Evolutionary conservation across 371 early-diverging fungal species (phyloP).

Genomic region (Rhizopus microsporus): DNA sequence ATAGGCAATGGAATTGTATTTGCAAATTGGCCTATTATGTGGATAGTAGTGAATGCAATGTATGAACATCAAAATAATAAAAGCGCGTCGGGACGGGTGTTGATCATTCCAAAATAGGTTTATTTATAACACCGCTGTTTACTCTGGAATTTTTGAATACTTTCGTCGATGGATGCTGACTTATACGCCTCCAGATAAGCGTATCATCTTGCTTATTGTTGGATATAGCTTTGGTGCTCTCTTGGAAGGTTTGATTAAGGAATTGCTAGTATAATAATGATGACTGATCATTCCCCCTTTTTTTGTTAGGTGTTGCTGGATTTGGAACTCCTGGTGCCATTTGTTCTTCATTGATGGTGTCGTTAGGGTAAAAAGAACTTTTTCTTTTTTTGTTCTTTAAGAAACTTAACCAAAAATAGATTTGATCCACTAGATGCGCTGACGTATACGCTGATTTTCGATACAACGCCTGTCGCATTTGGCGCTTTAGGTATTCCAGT

Average conservation of each 20-base stretch:
- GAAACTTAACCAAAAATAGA: slow-evolving; percentile 8
- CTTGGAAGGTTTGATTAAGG: slow-evolving; percentile 37
- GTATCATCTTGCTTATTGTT: slow-evolving; percentile 45
- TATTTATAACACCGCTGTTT: slow-evolving; percentile 45
- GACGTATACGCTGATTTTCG: slow-evolving; percentile 43
- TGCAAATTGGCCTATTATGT: slow-evolving; percentile 60
- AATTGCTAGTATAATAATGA: background rate
- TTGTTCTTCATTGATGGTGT: slow-evolving; percentile 51
- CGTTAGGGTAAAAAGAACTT: slow-evolving; percentile 37
- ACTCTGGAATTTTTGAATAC: slow-evolving; percentile 48
- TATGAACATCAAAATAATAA: slow-evolving; percentile 9
- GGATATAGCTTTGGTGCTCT: slow-evolving; percentile 50
- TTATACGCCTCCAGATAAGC: slow-evolving; percentile 48
- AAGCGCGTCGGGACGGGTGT: no score
- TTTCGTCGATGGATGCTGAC: slow-evolving; percentile 53
- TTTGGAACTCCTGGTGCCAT: slow-evolving; percentile 59
- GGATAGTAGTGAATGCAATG: slow-evolving; percentile 57
- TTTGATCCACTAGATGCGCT: slow-evolving; percentile 51
- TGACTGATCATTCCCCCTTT: background rate
- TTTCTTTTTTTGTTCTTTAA: background rate
- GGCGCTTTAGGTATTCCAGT: slow-evolving; percentile 52
- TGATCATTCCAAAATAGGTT: slow-evolving; percentile 24
- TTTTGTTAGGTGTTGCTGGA: slow-evolving; percentile 42
- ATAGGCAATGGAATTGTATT: slow-evolving; percentile 49
- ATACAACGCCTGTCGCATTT: slow-evolving; percentile 51